Evolutionary conservation across 169 alveolate genomes (phyloP).

Genomic region (Besnoitia besnoiti): DNA sequence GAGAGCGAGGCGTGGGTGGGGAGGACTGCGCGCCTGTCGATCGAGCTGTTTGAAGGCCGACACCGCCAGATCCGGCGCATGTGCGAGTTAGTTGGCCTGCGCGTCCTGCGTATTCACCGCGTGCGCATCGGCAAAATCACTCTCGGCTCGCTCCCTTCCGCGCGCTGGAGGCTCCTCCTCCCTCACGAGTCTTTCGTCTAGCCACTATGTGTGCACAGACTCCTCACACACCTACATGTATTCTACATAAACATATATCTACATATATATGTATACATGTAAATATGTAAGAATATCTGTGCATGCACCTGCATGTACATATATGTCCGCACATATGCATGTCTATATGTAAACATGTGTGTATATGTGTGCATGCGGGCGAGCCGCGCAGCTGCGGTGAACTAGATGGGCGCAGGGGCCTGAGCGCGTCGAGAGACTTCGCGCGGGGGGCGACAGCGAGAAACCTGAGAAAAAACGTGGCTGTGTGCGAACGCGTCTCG

Average conservation of each 20-base stretch:
- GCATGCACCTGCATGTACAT: neutral
- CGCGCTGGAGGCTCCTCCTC: constrained; percentile 38
- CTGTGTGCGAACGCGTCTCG: too few species aligned
- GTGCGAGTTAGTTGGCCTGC: constrained; percentile 55
- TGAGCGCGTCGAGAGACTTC: too few species aligned
- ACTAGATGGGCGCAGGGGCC: too few species aligned
- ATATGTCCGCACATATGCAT: neutral
- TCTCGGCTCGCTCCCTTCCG: constrained; percentile 7
- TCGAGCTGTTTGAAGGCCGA: constrained; percentile 31
- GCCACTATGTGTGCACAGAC: too few species aligned
- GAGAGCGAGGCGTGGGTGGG: neutral
- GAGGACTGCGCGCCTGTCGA: neutral
- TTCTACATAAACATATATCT: neutral
- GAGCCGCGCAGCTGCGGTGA: too few species aligned
- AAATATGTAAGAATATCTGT: too few species aligned
- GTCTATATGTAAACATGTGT: neutral
- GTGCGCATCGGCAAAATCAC: constrained; percentile 33
- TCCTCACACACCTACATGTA: neutral
- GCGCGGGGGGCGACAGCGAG: too few species aligned
- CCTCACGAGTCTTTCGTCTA: constrained; percentile 19
- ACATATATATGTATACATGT: neutral
- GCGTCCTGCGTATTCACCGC: constrained; percentile 40
- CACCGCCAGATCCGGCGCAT: constrained; percentile 40
- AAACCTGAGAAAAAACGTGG: too few species aligned
- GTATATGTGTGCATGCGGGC: neutral